phyloP scores from a whole-genome alignment of 2,329 filamentous ascomycete species.

The Exophiala xenobiotica region DNA sequence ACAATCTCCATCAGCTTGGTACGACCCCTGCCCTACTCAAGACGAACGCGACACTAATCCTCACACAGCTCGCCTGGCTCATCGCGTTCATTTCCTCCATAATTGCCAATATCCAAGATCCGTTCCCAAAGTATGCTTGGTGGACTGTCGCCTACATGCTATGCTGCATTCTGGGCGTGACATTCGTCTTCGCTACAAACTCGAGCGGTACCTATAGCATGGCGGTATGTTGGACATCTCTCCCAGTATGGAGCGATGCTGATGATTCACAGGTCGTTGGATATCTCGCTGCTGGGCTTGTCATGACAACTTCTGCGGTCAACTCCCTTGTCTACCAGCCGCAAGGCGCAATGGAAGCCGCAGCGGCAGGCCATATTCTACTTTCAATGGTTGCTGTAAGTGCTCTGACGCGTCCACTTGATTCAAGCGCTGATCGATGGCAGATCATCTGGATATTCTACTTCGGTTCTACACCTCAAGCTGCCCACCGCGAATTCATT shows the following conservation, averaged over 20 bases:
- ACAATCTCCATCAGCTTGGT: constrained; percentile 90
- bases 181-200: constrained; percentile 80
- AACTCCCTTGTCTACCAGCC: constrained; percentile 80
- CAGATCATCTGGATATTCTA: constrained; percentile 99
- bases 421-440: constrained; percentile 13
- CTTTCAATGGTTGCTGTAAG: constrained; percentile 88
- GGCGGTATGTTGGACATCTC: constrained; percentile 56
- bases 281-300: constrained; percentile 78
- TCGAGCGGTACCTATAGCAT: constrained; percentile 86
- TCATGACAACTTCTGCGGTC: constrained; percentile 80
- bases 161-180: constrained; percentile 75
- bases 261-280: constrained; percentile 64
- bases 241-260: constrained; percentile 25
- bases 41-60: constrained; percentile 41
- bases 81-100: constrained; percentile 87
- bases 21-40: constrained; percentile 44
- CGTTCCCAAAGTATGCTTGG: constrained; percentile 86
- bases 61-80: constrained; percentile 83
- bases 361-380: constrained; percentile 88
- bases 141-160: constrained; percentile 86
- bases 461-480: constrained; percentile 88
- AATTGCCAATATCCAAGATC: constrained; percentile 61
- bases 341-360: constrained; percentile 74
- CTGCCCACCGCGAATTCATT: constrained; percentile 82
- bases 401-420: constrained; percentile 24